Evolutionary conservation across 768 basidiomycete species (phyloP).

Genomic region (Tylopilus sp.): DNA sequence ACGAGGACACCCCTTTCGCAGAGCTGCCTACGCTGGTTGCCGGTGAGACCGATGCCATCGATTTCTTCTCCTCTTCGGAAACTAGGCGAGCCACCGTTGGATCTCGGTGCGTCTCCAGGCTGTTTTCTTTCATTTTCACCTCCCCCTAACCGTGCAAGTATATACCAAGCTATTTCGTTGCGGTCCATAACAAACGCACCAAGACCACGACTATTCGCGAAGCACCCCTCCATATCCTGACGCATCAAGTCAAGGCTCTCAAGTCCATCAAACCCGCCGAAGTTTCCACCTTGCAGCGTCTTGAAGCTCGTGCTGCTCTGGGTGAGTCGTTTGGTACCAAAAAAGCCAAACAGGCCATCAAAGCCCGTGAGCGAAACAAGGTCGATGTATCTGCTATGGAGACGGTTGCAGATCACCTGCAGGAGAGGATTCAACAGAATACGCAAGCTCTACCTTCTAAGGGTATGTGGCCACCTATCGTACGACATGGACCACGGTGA

Average conservation of each 20-base stretch:
- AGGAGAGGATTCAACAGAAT: constrained; percentile 76
- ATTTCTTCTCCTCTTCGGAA: constrained; percentile 70
- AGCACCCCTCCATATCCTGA: constrained; percentile 63
- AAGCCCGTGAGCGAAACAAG: constrained; percentile 82
- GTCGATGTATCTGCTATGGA: constrained; percentile 89
- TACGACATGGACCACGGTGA: not conserved
- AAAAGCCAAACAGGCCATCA: constrained; percentile 85
- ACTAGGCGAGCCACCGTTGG: constrained; percentile 48
- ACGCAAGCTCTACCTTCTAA: constrained; percentile 64
- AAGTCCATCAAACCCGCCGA: constrained; percentile 57
- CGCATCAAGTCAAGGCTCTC: constrained; percentile 79
- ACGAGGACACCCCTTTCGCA: constrained; percentile 31
- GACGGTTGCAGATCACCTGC: constrained; percentile 74
- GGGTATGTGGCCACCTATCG: constrained; percentile 45
- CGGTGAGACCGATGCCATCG: constrained; percentile 81
- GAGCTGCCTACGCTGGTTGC: constrained; percentile 48
- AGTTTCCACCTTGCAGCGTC: constrained; percentile 48
- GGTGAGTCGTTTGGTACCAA: constrained; percentile 94
- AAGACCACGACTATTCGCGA: constrained; percentile 67
- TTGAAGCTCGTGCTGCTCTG: constrained; percentile 68
- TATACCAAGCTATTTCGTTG: constrained; percentile 69
- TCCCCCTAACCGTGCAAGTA: not conserved
- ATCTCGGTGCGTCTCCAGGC: constrained; percentile 55
- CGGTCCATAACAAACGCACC: constrained; percentile 74
- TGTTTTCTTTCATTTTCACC: not conserved